Base-by-base conservation (phyloP, 345 rosid genomes). In the Populus euphratica region DNA sequence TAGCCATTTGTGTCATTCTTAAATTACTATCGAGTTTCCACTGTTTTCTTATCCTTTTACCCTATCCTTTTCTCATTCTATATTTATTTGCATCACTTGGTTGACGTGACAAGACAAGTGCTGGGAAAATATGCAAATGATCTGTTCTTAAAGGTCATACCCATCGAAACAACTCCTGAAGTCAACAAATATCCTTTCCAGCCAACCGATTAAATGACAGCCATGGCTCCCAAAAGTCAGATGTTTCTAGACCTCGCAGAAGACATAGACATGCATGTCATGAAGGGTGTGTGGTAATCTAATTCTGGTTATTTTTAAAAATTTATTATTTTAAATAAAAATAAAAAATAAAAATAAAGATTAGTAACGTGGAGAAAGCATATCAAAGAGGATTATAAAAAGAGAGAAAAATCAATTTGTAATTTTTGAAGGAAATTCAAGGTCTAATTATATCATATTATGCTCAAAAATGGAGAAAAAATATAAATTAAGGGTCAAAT, bases 101-200 rank as follows among this genome's bases (percentile, higher is more conserved):
- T 89, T 68, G 93, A 91, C 83, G 82, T 91, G 72, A 86, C 91
- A 17, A 89, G 95, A 76, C 95, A 89, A 86, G 91, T 89, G 69
- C 76, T 87, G 80, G 95, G 91, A 6, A 89, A 91, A 81, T 84
- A 80, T 80, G 95, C 90, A 54, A 89, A 91, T 39, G 76, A 86
- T 74, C 87, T 91, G 61, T 89, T 91, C 82, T 72, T 89, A 59
- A 72, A 88, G 70, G 72, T 87, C 3, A 31, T 31, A 2, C 33
- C 33, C 1, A 31, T 4, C 33, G 3, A 31, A 31, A 3, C 29
- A 68, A 82, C 85, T 31, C 33, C 33, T 31, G 33, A 2, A 31
- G 33, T 31, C 33, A 31, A 31, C 33, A 31, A 3, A 31, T 31
- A 31, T 31, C 31, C 31, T 31, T 31, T 31, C 2, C 31, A 1